Evolutionary conservation across 345 rosid genomes (phyloP).

Genomic region (Ceriops zippeliana): DNA sequence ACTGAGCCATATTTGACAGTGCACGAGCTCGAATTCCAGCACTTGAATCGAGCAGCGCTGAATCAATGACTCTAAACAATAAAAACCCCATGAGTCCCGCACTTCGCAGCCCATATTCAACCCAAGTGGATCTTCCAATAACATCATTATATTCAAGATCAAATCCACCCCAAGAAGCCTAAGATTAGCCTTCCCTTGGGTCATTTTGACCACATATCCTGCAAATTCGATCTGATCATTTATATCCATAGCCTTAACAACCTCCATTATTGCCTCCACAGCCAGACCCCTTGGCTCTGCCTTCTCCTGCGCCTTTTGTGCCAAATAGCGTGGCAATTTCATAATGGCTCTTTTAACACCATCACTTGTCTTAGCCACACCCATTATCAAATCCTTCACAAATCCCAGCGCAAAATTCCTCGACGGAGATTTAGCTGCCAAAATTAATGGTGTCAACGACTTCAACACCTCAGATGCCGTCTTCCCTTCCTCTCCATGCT

Average conservation of each 20-base stretch:
- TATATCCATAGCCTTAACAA: slow-evolving; percentile 54
- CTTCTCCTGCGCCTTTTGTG: slow-evolving; percentile 81
- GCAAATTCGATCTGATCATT: slow-evolving; percentile 51
- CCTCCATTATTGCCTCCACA: slow-evolving; percentile 73
- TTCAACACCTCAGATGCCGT: slow-evolving; percentile 69
- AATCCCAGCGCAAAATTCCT: slow-evolving; percentile 67
- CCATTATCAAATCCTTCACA: slow-evolving; percentile 40
- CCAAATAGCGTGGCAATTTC: slow-evolving; percentile 66
- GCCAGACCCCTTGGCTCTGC: slow-evolving; percentile 78
- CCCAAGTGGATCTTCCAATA: slow-evolving; percentile 46
- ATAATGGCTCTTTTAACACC: slow-evolving; percentile 52
- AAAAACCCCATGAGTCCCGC: slow-evolving; percentile 49
- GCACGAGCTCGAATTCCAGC: slow-evolving; percentile 73
- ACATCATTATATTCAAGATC: slow-evolving; percentile 49
- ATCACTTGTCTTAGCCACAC: slow-evolving; percentile 30
- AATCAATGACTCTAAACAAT: slow-evolving; percentile 61
- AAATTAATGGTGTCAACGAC: slow-evolving; percentile 55
- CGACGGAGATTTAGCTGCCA: slow-evolving; percentile 57
- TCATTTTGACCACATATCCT: slow-evolving; percentile 61
- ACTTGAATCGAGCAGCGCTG: slow-evolving; percentile 60
- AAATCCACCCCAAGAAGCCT: slow-evolving; percentile 83
- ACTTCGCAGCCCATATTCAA: slow-evolving; percentile 24
- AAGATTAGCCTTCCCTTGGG: slow-evolving; percentile 62
- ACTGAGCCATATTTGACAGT: slow-evolving; percentile 73
- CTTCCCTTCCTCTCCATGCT: slow-evolving; percentile 58